phyloP scores from a whole-genome alignment of 176 grass and related monocot species.

The Hyparrhenia diplandra region DNA sequence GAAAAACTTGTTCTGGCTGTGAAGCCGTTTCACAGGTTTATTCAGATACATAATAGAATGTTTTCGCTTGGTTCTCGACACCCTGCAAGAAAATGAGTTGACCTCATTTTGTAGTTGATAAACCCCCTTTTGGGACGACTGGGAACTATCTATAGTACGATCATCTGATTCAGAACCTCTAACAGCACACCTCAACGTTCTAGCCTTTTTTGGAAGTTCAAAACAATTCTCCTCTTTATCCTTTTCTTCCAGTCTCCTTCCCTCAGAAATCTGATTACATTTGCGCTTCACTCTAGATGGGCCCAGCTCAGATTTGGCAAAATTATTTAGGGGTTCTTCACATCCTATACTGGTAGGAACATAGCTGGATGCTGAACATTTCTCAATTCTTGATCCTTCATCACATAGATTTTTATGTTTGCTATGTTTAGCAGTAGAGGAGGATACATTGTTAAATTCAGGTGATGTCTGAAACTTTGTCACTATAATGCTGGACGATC shows the following conservation, averaged over 20 bases:
- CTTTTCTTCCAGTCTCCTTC: constrained; percentile 25
- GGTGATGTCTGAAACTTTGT: constrained; percentile 66
- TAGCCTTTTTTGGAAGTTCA: constrained; percentile 35
- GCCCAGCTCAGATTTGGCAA: constrained; percentile 26
- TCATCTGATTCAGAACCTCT: constrained; percentile 29
- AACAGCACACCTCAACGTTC: constrained; percentile 20
- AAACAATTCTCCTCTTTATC: constrained; percentile 5
- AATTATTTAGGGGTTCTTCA: constrained; percentile 20
- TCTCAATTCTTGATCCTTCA: constrained; percentile 76
- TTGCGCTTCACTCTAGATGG: constrained; percentile 45
- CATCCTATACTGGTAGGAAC: constrained; percentile 34
- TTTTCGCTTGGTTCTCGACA: constrained; percentile 50
- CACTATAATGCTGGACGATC: constrained; percentile 64
- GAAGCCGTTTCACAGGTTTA: constrained; percentile 41
- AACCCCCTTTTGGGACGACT: constrained; percentile 27
- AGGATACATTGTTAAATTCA: constrained; percentile 47
- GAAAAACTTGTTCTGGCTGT: constrained; percentile 25
- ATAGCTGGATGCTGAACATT: constrained; percentile 74
- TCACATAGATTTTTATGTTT: constrained; percentile 45
- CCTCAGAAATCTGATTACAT: constrained; percentile 33
- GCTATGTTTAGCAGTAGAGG: constrained; percentile 33
- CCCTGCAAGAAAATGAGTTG: constrained; percentile 29
- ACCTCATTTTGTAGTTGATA: constrained; percentile 17
- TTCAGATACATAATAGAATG: constrained; percentile 31
- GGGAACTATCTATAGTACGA: constrained; percentile 26